Percentiles rank a stretch among this genome's conserved stretches.
Conservation (phyloP, 106 monocot genomes). For the Dioscorea zingiberensis region DNA sequence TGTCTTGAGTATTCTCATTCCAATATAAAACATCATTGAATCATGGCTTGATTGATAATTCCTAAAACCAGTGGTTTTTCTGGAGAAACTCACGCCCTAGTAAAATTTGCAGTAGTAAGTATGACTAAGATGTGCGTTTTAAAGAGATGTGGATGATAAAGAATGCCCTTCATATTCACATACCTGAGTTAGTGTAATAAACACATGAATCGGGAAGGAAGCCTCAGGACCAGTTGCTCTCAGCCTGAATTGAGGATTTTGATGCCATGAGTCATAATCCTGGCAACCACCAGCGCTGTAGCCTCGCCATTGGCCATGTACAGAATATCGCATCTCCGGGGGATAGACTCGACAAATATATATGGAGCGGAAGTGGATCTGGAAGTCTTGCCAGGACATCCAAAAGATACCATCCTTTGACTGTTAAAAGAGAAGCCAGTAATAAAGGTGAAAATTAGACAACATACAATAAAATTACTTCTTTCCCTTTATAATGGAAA, state of each 20-base stretch:
- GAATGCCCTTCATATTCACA: not conserved
- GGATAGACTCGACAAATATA: constrained; percentile 97
- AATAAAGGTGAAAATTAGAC: not conserved
- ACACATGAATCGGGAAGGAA: constrained; percentile 79
- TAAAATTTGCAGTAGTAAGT: not conserved
- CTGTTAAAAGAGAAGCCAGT: constrained; percentile 19
- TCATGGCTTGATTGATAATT: constrained; percentile 95
- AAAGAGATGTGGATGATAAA: not conserved
- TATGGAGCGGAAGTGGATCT: constrained; percentile 97
- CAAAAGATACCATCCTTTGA: constrained; percentile 98
- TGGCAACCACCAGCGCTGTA: constrained; percentile 98
- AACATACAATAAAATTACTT: not conserved
- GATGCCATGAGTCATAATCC: constrained; percentile 98
- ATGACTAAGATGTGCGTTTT: too few species aligned
- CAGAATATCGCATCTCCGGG: constrained; percentile 85
- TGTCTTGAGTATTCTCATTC: constrained; percentile 95
- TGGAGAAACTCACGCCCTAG: constrained; percentile 95
- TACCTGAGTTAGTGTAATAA: constrained; percentile 98
- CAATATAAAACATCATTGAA: constrained; percentile 90
- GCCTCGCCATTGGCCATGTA: constrained; percentile 96
- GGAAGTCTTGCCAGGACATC: constrained; percentile 99
- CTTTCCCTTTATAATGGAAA: not conserved
- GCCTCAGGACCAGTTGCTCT: constrained; percentile 65
- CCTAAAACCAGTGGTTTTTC: constrained; percentile 63
- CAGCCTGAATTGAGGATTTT: constrained; percentile 91